A percentile compares a stretch with the other conserved stretches of the same genome.
Conservation (phyloP, 805 yeast genomes). For the Kuraishia floccosa region DNA sequence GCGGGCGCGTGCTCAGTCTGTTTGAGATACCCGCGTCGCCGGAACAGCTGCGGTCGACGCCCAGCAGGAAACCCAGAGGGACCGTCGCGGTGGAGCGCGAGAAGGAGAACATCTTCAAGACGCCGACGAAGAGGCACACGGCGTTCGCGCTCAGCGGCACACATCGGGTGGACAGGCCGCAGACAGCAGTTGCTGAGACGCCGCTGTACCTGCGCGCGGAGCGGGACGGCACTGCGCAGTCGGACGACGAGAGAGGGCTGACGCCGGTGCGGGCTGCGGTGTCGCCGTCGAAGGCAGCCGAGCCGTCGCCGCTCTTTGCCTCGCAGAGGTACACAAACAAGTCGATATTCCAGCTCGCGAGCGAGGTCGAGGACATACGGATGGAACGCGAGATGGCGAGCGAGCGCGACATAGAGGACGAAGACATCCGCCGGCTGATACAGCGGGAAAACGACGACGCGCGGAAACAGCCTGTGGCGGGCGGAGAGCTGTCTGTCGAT, state of each 20-base stretch:
- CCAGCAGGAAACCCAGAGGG: slow-evolving; percentile 1
- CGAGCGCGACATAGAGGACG: slow-evolving; percentile 10
- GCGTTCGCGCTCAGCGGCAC: neutral
- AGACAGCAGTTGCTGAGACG: slow-evolving; percentile 1
- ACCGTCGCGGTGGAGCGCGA: neutral
- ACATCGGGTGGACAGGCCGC: neutral
- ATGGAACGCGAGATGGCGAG: slow-evolving; percentile 10
- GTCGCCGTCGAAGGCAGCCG: slow-evolving; percentile 6
- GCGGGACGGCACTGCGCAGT: neutral
- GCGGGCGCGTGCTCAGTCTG: slow-evolving; percentile 65
- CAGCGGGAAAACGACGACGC: slow-evolving; percentile 8
- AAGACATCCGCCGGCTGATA: slow-evolving; percentile 7
- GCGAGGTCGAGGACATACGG: slow-evolving; percentile 29
- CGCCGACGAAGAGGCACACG: slow-evolving; percentile 11
- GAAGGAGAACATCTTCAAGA: slow-evolving; percentile 11
- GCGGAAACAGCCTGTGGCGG: neutral
- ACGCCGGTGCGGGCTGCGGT: neutral
- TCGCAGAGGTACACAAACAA: slow-evolving; percentile 11
- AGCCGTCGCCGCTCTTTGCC: slow-evolving; percentile 16
- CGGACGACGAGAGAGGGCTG: neutral
- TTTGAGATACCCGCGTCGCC: slow-evolving; percentile 37
- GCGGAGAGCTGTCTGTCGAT: neutral
- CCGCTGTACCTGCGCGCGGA: slow-evolving; percentile 7
- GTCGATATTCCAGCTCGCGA: slow-evolving; percentile 31
- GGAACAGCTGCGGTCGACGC: slow-evolving; percentile 8